Evolutionary conservation across 2,329 filamentous ascomycete species (phyloP), one percentile per base, ranked within the genome.

Genomic region (Aureobasidium sp.): DNA sequence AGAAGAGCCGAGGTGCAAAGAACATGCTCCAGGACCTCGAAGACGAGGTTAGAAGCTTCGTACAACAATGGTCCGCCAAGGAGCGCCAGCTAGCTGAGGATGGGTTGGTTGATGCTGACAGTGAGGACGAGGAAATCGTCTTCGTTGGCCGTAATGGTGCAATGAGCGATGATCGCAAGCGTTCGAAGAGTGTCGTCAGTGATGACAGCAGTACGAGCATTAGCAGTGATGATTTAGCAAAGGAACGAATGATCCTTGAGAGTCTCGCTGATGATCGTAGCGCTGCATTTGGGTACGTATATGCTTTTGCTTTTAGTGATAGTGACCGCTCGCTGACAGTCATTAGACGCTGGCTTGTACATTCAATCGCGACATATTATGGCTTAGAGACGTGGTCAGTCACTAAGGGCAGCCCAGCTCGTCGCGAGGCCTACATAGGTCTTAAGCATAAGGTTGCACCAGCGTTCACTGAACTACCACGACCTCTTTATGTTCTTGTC

Each of bases 361-460:
- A 97, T 74, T 89, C 90, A 62, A 92, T 97, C 65, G 93, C 90
- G 10, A 85, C 88, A 44, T 97, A 97, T 74, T 97, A 97, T 71
- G 92, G 91, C 48, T 81, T 97, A 62, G 83, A 86, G 64, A 96
- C 92, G 25, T 91, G 86, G 78, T 92, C 89, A 5, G 84, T 93
- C 63, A 88, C 88, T 0, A 81, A 87, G 1, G 86, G 86, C 36
- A 80, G 85, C 66, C 87, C 90, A 3, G 83, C 86, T 15, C 83
- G 87, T 58, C 84, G 90, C 57, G 88, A 94, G 65, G 91, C 94
- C 8, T 96, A 95, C 69, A 86, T 97, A 27, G 89, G 89, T 3
- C 77, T 93, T 64, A 85, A 83, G 70, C 62, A 69, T 21, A 81
- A 69, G 52, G 69, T 69, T 8, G 70, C 66, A 55, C 60, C 74